Evolutionary conservation across 106 monocot species (phyloP).

Genomic region (Narthecium ossifragum): DNA sequence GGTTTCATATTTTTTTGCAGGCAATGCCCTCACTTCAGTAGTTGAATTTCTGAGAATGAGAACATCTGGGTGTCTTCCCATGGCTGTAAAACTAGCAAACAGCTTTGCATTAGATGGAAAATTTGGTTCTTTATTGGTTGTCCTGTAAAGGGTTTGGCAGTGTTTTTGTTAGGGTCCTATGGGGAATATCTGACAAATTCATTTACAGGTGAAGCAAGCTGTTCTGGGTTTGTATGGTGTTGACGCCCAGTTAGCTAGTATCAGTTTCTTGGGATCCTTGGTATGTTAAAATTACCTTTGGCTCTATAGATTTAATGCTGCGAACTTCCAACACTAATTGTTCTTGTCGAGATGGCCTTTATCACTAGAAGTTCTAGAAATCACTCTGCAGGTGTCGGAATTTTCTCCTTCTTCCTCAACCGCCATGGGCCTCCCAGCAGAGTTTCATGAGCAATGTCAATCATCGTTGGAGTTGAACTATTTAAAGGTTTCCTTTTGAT

Average conservation of each 20-base stretch:
- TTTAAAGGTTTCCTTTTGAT: constrained; percentile 59
- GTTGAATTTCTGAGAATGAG: no score
- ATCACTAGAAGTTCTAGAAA: no score
- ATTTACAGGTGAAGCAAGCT: constrained; percentile 68
- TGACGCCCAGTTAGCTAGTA: constrained; percentile 58
- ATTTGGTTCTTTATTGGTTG: no score
- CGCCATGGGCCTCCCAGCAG: constrained; percentile 77
- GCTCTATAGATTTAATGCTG: constrained; percentile 2
- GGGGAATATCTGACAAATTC: constrained; percentile 2
- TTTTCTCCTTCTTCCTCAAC: constrained; percentile 79
- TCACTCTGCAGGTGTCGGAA: constrained; percentile 60
- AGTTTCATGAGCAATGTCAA: constrained; percentile 78
- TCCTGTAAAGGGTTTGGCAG: background rate
- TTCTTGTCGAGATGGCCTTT: no score
- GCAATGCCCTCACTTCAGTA: no score
- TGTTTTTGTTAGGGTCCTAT: background rate
- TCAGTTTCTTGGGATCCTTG: constrained; percentile 79
- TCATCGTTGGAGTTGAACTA: constrained; percentile 59
- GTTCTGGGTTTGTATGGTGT: constrained; percentile 59
- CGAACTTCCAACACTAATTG: background rate
- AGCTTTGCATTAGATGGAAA: no score
- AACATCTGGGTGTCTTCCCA: no score
- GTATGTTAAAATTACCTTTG: constrained; percentile 29
- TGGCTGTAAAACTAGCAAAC: no score
- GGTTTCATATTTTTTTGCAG: no score